Evolutionary conservation across 2,329 filamentous ascomycete genomes (phyloP).

Genomic region (Aspergillus neoniger): DNA sequence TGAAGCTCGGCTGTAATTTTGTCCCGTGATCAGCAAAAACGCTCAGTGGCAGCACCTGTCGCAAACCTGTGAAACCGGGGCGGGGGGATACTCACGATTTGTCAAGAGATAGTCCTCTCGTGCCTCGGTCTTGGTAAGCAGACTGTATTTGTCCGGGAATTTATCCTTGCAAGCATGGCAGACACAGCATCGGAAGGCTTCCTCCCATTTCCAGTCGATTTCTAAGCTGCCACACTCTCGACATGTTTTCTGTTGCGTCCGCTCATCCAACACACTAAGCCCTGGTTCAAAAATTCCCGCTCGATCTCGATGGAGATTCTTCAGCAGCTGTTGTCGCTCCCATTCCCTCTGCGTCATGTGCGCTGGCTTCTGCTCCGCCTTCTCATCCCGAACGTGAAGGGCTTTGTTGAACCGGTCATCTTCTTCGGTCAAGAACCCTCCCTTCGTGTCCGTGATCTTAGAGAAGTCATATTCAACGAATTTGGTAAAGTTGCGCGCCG

Average conservation of each 20-base stretch:
- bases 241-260: constrained; percentile 70
- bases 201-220: constrained; percentile 94
- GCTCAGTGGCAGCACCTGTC: not conserved
- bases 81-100: constrained; percentile 64
- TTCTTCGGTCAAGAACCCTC: constrained; percentile 85
- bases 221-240: constrained; percentile 80
- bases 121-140: constrained; percentile 95
- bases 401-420: constrained; percentile 90
- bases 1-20: constrained; percentile 72
- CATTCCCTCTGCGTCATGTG: constrained; percentile 90
- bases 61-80: not conserved
- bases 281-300: constrained; percentile 86
- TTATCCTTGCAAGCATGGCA: constrained; percentile 88
- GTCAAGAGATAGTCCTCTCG: constrained; percentile 94
- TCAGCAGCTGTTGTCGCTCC: constrained; percentile 78
- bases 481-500: constrained; percentile 85
- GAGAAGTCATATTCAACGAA: constrained; percentile 98
- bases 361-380: constrained; percentile 68
- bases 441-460: constrained; percentile 97
- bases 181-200: constrained; percentile 73
- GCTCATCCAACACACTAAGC: constrained; percentile 70
- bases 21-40: constrained; percentile 5
- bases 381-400: constrained; percentile 58
- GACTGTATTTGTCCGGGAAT: constrained; percentile 85
- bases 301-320: constrained; percentile 70